These are phyloP conservation scores for Aspergillus pseudoglaucus DNA, from an alignment of 2,329 filamentous ascomycete genomes.

Conservation along the genomic window DNA sequence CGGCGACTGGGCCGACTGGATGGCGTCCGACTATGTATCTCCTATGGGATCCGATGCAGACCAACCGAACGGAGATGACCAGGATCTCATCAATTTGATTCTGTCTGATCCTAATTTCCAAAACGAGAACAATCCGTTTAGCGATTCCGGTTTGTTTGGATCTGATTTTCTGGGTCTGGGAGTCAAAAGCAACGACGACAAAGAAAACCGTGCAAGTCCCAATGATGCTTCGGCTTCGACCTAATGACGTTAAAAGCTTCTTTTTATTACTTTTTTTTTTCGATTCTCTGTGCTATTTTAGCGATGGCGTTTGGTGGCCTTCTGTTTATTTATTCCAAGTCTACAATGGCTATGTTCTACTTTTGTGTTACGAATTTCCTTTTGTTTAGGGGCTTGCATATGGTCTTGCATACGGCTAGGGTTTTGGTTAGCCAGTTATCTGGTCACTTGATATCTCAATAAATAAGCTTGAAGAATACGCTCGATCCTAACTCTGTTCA, in stretches of 20 bases:
- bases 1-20: conserved; percentile 33
- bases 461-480: neutral
- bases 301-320: conserved; percentile 12
- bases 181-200: conserved; percentile 13
- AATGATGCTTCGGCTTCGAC: conserved; percentile 7
- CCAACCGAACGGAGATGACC: conserved; percentile 13
- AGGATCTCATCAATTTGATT: conserved; percentile 31
- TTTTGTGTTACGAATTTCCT: conserved; percentile 1
- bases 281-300: conserved; percentile 6
- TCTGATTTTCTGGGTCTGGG: conserved; percentile 25
- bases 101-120: conserved; percentile 27
- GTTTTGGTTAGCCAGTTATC: neutral
- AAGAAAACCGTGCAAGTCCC: neutral
- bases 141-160: conserved; percentile 32
- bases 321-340: neutral
- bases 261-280: conserved; percentile 1
- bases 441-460: neutral
- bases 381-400: neutral
- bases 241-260: conserved; percentile 7
- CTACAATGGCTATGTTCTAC: neutral
- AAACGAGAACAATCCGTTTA: conserved; percentile 26
- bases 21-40: conserved; percentile 30
- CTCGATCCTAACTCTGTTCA: too few species aligned
- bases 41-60: conserved; percentile 22
- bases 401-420: neutral